phyloP scores from a whole-genome alignment of 2,329 filamentous ascomycete genomes.

The Fusarium sp. region DNA sequence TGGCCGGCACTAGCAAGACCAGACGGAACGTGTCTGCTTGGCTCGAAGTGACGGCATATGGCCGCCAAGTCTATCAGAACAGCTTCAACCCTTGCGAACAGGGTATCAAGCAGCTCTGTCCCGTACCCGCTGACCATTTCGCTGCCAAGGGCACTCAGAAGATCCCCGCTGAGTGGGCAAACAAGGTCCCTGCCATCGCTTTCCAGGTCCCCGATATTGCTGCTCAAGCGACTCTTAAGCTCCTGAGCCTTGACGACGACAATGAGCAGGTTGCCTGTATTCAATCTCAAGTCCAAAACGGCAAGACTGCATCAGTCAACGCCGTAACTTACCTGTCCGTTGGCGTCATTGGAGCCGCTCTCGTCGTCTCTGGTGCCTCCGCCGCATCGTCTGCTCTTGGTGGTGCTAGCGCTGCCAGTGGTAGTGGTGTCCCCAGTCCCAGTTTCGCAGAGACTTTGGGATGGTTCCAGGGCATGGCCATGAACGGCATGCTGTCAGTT shows the following conservation, averaged over 20 bases:
- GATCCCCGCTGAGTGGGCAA: constrained; percentile 78
- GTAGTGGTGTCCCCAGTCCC: constrained; percentile 76
- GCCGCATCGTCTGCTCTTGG: constrained; percentile 72
- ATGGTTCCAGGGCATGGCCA: constrained; percentile 93
- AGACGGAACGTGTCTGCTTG: constrained; percentile 83
- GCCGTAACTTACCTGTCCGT: constrained; percentile 87
- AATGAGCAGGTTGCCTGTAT: constrained; percentile 82
- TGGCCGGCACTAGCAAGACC: constrained; percentile 79
- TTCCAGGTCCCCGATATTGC: constrained; percentile 93
- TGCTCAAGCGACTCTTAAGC: constrained; percentile 82
- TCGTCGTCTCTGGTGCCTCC: constrained; percentile 78
- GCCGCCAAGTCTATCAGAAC: constrained; percentile 81
- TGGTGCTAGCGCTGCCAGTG: constrained; percentile 65
- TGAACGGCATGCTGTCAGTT: constrained; percentile 96
- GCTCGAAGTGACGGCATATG: constrained; percentile 86
- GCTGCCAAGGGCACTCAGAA: constrained; percentile 76
- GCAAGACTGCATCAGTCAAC: constrained; percentile 80
- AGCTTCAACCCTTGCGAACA: constrained; percentile 84
- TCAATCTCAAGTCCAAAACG: constrained; percentile 83
- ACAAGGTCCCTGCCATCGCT: constrained; percentile 85
- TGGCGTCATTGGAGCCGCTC: constrained; percentile 85
- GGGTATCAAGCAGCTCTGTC: constrained; percentile 80
- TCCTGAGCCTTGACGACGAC: constrained; percentile 69
- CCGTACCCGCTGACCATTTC: constrained; percentile 82
- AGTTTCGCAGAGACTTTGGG: constrained; percentile 87